Evolutionary conservation across 352 stramenopile genomes (phyloP).

Genomic region (Phytopythium oedochilum): DNA sequence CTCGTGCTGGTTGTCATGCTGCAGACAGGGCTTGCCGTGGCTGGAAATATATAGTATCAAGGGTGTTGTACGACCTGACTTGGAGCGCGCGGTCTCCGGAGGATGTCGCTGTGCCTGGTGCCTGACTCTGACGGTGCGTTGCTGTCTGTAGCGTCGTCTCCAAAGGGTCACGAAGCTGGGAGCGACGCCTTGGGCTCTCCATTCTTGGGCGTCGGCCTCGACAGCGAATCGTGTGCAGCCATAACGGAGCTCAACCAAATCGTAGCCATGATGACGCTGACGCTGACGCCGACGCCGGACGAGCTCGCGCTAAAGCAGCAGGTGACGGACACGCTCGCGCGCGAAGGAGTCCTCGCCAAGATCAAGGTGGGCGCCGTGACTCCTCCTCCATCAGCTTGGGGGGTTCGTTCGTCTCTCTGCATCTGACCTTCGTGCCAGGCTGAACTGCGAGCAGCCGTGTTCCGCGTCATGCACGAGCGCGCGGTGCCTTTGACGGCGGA

Average conservation of each 20-base stretch:
- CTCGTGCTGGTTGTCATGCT: not conserved
- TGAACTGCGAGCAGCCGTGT: slow-evolving; percentile 67
- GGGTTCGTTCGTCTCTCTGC: not conserved
- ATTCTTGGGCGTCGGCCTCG: not conserved
- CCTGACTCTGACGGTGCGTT: not conserved
- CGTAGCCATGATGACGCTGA: slow-evolving; percentile 16
- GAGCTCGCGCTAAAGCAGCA: slow-evolving; percentile 64
- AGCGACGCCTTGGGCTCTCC: not conserved
- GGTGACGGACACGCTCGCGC: slow-evolving; percentile 46
- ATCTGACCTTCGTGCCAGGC: slow-evolving; percentile 20
- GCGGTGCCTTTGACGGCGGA: slow-evolving; percentile 4
- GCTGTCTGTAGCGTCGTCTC: not conserved
- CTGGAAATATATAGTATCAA: slow-evolving; percentile 1
- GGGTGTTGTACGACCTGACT: slow-evolving; percentile 1
- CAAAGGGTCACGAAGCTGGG: not conserved
- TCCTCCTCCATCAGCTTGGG: not conserved
- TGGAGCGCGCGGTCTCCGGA: not conserved
- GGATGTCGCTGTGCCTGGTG: not conserved
- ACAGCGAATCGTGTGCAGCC: too few species aligned
- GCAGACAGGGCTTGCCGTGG: not conserved
- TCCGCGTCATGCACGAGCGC: slow-evolving; percentile 66
- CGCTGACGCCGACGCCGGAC: slow-evolving; percentile 29
- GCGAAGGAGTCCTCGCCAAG: slow-evolving; percentile 62
- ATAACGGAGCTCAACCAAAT: not conserved
- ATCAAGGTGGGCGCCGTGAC: slow-evolving; percentile 41